Conservation (phyloP, 805 yeast species). For the Metschnikowia shivogae region DNA sequence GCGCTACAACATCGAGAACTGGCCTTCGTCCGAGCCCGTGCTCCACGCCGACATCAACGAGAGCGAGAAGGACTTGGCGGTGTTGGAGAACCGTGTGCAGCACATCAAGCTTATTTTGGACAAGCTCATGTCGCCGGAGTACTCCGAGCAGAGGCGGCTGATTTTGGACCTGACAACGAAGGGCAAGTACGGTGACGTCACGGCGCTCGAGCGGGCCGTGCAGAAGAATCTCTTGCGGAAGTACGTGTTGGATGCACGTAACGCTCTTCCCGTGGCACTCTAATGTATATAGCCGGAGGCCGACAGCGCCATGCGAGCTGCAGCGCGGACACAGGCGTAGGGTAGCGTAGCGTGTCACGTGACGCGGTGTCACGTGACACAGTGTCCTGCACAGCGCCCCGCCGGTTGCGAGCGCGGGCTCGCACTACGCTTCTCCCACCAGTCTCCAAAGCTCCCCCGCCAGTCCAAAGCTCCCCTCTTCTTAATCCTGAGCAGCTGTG, state of each 20-base stretch:
- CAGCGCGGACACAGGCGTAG: too few species aligned
- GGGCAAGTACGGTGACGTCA: conserved; percentile 30
- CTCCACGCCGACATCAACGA: conserved; percentile 29
- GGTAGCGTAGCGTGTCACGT: too few species aligned
- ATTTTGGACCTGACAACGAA: conserved; percentile 22
- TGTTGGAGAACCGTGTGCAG: conserved; percentile 24
- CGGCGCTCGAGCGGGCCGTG: conserved; percentile 20
- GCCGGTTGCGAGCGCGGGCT: too few species aligned
- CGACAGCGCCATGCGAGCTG: too few species aligned
- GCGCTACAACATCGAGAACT: conserved; percentile 34
- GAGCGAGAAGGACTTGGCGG: conserved; percentile 24
- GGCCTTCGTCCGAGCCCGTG: conserved; percentile 42
- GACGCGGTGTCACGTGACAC: too few species aligned
- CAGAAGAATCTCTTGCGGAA: conserved; percentile 72
- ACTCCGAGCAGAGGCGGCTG: conserved; percentile 19
- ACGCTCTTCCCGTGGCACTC: conserved; percentile 10
- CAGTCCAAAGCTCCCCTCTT: neutral
- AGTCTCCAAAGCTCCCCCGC: too few species aligned
- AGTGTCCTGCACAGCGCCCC: too few species aligned
- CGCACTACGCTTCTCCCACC: too few species aligned
- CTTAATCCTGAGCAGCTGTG: too few species aligned
- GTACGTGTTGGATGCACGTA: conserved; percentile 41
- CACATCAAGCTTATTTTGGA: conserved; percentile 40
- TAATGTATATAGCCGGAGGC: conserved; percentile 7
- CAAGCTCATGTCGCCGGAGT: conserved; percentile 30